Conservation (phyloP, 2,329 filamentous ascomycete species). For the Ophiocordyceps camponoti-floridani region DNA sequence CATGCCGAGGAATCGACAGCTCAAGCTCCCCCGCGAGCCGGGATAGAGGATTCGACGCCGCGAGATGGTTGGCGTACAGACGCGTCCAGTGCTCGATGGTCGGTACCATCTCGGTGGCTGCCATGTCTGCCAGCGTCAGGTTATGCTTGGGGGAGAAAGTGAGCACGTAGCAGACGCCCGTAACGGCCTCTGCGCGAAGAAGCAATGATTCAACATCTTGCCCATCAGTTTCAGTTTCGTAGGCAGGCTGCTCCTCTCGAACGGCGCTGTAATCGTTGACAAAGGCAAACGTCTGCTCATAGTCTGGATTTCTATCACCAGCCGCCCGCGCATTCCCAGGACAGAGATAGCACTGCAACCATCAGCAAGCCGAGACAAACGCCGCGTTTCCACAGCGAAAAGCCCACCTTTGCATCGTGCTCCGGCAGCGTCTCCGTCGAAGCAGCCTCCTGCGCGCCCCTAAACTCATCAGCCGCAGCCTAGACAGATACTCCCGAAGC, state of each 20-base stretch:
- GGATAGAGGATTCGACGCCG: conserved; percentile 48
- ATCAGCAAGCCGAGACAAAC: neutral
- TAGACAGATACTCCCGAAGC: neutral
- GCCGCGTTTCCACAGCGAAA: conserved; percentile 4
- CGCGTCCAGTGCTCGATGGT: conserved; percentile 83
- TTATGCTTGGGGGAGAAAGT: conserved; percentile 88
- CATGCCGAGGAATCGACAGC: conserved; percentile 18
- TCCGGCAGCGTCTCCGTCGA: conserved; percentile 52
- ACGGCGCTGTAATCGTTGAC: conserved; percentile 97
- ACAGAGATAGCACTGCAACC: conserved; percentile 69
- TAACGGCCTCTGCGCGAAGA: conserved; percentile 69
- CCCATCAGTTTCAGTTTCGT: conserved; percentile 29
- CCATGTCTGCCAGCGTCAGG: conserved; percentile 81
- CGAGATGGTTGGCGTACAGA: conserved; percentile 70
- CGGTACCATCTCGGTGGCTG: conserved; percentile 56
- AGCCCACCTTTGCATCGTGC: conserved; percentile 54
- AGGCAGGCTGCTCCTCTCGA: conserved; percentile 79
- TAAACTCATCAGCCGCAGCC: conserved; percentile 13
- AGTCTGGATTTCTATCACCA: conserved; percentile 73
- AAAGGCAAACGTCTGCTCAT: conserved; percentile 78
- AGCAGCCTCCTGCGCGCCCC: conserved; percentile 60
- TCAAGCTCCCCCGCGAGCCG: conserved; percentile 19
- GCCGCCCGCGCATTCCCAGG: conserved; percentile 79
- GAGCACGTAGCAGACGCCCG: conserved; percentile 90
- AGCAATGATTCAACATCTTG: conserved; percentile 49